Percentiles rank a stretch among this genome's conserved stretches.
These are phyloP conservation scores for Streptanthus diversifolius DNA, from an alignment of 345 rosid genomes.

Conservation along the genomic window DNA sequence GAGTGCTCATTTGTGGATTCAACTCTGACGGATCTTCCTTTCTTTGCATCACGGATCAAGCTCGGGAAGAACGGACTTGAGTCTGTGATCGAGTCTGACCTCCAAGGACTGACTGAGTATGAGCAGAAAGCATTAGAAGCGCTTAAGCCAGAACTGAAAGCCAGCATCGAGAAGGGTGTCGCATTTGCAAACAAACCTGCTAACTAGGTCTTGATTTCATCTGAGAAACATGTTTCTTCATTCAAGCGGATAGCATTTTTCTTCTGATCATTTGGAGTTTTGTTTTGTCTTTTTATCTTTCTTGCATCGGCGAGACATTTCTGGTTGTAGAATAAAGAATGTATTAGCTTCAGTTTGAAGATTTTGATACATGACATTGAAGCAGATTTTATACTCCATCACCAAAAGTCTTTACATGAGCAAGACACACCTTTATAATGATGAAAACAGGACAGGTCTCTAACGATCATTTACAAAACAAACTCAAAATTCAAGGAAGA, in stretches of 20 bases:
- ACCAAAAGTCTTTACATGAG: constrained; percentile 66
- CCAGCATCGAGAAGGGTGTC: constrained; percentile 86
- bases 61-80: constrained; percentile 83
- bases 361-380: constrained; percentile 23
- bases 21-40: constrained; percentile 69
- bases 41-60: constrained; percentile 85
- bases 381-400: constrained; percentile 17
- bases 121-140: constrained; percentile 84
- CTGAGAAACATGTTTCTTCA: background rate
- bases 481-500: too few relatives aligned
- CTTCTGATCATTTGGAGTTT: constrained; percentile 30
- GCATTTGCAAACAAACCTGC: constrained; percentile 73
- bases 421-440: constrained; percentile 59
- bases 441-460: constrained; percentile 46
- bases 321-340: constrained; percentile 34
- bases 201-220: constrained; percentile 18
- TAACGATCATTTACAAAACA: constrained; percentile 30
- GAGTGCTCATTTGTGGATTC: constrained; percentile 86
- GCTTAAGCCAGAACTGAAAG: constrained; percentile 71
- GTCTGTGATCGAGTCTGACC: constrained; percentile 66
- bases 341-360: constrained; percentile 25
- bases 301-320: constrained; percentile 23
- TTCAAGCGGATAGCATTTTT: constrained; percentile 24
- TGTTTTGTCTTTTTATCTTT: constrained; percentile 2
- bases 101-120: constrained; percentile 65